phyloP scores from a whole-genome alignment of 306 rosid genomes.

The Calophaca sinica region DNA sequence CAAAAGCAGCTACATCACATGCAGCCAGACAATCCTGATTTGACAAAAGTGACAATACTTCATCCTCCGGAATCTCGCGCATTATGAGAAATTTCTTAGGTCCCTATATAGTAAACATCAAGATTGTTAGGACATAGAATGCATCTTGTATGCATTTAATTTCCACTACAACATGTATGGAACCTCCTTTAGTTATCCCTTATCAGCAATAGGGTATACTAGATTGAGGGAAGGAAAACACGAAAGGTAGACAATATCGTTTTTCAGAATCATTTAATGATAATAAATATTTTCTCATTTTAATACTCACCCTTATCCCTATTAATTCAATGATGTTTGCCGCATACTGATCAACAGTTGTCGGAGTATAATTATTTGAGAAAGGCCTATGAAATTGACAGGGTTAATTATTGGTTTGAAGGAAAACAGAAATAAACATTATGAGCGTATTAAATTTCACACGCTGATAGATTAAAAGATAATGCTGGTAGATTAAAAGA shows the following conservation, averaged over 20 bases:
- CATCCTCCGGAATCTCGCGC: conserved; percentile 88
- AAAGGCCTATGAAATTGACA: conserved; percentile 65
- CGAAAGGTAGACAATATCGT: conserved; percentile 1
- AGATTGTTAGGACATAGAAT: conserved; percentile 44
- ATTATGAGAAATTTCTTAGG: conserved; percentile 70
- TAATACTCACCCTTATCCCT: conserved; percentile 76
- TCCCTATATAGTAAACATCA: conserved; percentile 60
- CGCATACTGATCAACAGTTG: conserved; percentile 69
- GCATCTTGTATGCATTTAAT: conserved; percentile 20
- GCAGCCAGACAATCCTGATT: conserved; percentile 74
- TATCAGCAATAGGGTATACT: conserved; percentile 15
- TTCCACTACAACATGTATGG: conserved; percentile 39
- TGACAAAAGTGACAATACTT: conserved; percentile 57
- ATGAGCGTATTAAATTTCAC: conserved; percentile 17
- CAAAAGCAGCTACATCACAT: conserved; percentile 90
- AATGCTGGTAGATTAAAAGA: no score
- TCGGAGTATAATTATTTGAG: conserved; percentile 58
- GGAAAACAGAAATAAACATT: conserved; percentile 41
- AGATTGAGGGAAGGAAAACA: conserved; percentile 28
- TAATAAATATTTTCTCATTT: conserved; percentile 45
- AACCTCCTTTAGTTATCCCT: conserved; percentile 16
- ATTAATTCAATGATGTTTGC: conserved; percentile 63
- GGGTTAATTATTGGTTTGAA: conserved; percentile 41
- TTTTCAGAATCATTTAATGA: not conserved
- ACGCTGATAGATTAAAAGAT: no score